phyloP scores from a whole-genome alignment of 148 eudicot species.

The Vaccinium myrtillus region DNA sequence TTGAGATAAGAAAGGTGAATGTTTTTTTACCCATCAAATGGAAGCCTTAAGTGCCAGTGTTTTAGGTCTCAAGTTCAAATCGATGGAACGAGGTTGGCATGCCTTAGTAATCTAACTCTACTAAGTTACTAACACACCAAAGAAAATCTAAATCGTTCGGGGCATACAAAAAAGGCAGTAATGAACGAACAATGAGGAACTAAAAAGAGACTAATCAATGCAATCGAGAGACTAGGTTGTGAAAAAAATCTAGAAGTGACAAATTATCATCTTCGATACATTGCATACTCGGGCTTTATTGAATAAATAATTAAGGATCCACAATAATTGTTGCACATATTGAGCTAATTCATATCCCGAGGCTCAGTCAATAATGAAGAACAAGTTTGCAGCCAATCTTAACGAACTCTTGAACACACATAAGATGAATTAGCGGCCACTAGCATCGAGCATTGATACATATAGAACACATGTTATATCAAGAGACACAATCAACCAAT shows the following conservation, averaged over 20 bases:
- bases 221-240: not conserved
- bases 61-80: too few relatives aligned
- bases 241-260: not conserved
- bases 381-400: not conserved
- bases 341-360: not conserved
- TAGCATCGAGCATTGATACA: not conserved
- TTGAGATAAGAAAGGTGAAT: too few relatives aligned
- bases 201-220: not conserved
- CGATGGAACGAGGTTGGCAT: too few relatives aligned
- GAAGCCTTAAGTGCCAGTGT: too few relatives aligned
- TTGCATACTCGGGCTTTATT: not conserved
- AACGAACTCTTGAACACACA: not conserved
- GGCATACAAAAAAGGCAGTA: too few relatives aligned
- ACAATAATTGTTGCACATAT: too few relatives aligned
- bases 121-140: too few relatives aligned
- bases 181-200: too few relatives aligned
- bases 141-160: too few relatives aligned
- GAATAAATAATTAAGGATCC: not conserved
- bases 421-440: not conserved
- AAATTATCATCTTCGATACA: not conserved
- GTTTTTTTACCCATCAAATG: too few relatives aligned
- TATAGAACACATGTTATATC: not conserved
- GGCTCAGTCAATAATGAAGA: not conserved
- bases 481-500: conserved; percentile 5
- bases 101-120: too few relatives aligned